phyloP scores from a whole-genome alignment of 176 grass and related monocot species.

The Puccinellia tenuiflora region DNA sequence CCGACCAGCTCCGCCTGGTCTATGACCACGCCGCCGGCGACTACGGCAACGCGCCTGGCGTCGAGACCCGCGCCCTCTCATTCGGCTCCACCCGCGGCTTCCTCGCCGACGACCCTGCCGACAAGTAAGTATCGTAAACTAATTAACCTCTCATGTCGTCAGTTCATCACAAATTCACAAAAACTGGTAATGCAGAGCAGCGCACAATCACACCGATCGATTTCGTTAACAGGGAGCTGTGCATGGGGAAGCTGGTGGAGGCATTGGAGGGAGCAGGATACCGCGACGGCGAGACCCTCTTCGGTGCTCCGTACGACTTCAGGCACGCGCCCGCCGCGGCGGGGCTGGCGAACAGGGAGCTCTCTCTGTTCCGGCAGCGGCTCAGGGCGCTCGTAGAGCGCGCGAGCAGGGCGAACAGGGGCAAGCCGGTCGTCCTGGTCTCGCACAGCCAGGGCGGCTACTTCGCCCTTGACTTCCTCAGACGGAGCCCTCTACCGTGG shows the following conservation, averaged over 20 bases:
- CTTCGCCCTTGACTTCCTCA: constrained; percentile 30
- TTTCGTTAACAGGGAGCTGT: background rate
- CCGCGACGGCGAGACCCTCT: constrained; percentile 26
- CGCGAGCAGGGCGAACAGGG: background rate
- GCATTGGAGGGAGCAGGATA: constrained; percentile 22
- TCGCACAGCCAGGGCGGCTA: constrained; percentile 21
- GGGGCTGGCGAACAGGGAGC: constrained; percentile 4
- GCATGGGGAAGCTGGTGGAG: background rate
- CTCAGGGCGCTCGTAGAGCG: background rate
- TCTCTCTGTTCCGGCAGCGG: background rate
- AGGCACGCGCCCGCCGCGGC: constrained; percentile 18
- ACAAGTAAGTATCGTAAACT: background rate
- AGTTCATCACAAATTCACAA: background rate
- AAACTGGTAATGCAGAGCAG: background rate
- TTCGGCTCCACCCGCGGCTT: constrained; percentile 22
- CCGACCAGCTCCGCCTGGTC: constrained; percentile 21
- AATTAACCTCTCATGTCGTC: background rate
- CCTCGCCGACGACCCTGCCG: background rate
- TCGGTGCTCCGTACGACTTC: constrained; percentile 53
- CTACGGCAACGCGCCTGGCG: background rate
- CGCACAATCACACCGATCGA: background rate
- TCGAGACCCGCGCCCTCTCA: constrained; percentile 7
- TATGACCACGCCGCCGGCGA: background rate
- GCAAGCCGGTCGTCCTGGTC: background rate
- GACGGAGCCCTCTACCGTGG: constrained; percentile 27